phyloP scores from a whole-genome alignment of 129 eudicot genomes.

The Pseudognaphalium luteoalbum region DNA sequence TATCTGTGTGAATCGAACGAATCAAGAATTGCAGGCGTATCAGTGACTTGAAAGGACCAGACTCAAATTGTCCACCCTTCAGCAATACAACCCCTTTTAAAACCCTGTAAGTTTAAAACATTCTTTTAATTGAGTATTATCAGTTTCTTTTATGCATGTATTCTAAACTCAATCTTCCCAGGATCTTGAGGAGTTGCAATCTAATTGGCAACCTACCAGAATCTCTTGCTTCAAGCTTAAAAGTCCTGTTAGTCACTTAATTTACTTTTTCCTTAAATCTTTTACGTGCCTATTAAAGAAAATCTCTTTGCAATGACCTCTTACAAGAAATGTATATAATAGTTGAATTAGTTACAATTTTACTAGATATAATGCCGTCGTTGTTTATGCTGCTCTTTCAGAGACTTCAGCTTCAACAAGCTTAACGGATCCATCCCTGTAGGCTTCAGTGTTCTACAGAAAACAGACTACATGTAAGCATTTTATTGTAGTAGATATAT shows the following conservation, averaged over 20 bases:
- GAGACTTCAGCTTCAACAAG: constrained; percentile 55
- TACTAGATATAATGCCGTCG: background rate
- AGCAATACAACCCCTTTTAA: constrained; percentile 7
- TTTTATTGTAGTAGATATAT: constrained; percentile 1
- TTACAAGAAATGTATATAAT: too few relatives aligned
- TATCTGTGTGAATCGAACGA: background rate
- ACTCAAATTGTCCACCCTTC: constrained; percentile 49
- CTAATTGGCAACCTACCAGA: constrained; percentile 60
- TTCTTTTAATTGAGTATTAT: background rate
- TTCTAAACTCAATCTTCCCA: constrained; percentile 29
- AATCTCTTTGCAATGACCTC: background rate
- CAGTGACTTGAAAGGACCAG: constrained; percentile 62
- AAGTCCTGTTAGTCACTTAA: constrained; percentile 52
- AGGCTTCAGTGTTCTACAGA: background rate
- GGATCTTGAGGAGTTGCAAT: constrained; percentile 82
- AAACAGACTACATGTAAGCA: constrained; percentile 34
- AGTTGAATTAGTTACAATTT: background rate
- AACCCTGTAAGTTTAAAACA: constrained; percentile 43
- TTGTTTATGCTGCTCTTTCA: constrained; percentile 29
- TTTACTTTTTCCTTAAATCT: constrained; percentile 5
- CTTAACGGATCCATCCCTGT: constrained; percentile 42
- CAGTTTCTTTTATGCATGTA: background rate
- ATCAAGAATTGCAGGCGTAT: constrained; percentile 58
- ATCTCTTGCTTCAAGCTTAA: constrained; percentile 41
- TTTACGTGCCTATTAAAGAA: background rate